phyloP scores from a whole-genome alignment of 1,284 basidiomycete genomes.

The Puccinia triticina region DNA sequence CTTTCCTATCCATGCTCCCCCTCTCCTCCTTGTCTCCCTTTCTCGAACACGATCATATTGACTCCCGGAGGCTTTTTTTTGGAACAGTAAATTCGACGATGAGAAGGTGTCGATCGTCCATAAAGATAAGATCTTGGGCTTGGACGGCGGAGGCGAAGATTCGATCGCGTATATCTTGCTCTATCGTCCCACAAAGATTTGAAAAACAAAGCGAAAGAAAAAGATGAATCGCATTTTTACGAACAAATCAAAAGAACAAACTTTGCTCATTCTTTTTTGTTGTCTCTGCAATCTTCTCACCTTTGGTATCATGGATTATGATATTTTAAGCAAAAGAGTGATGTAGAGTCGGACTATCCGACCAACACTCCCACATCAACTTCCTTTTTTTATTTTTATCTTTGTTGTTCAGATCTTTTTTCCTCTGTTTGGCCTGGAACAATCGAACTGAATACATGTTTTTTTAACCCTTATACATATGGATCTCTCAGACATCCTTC shows the following conservation, averaged over 20 bases:
- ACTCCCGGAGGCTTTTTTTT: background rate
- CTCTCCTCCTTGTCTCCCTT: background rate
- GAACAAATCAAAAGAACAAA: background rate
- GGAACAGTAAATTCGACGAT: slow-evolving; percentile 69
- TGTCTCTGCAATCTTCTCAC: no score
- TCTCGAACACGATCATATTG: no score
- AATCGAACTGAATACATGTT: no score
- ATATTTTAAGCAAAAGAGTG: no score
- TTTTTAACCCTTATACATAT: no score
- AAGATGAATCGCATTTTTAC: background rate
- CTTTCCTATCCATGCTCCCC: background rate
- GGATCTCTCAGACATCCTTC: no score
- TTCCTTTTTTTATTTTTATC: no score
- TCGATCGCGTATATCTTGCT: slow-evolving; percentile 82
- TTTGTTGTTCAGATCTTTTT: no score
- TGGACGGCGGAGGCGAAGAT: slow-evolving; percentile 81
- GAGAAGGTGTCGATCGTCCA: slow-evolving; percentile 81
- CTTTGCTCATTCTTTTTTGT: background rate
- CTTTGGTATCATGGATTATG: no score
- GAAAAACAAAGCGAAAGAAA: background rate
- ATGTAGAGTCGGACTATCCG: no score
- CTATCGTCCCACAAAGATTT: slow-evolving; percentile 65
- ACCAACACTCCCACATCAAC: no score
- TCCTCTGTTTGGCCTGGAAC: no score
- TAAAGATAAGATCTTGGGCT: slow-evolving; percentile 75